Conservation (phyloP, 129 eudicot genomes). For the Artemisia annua region DNA sequence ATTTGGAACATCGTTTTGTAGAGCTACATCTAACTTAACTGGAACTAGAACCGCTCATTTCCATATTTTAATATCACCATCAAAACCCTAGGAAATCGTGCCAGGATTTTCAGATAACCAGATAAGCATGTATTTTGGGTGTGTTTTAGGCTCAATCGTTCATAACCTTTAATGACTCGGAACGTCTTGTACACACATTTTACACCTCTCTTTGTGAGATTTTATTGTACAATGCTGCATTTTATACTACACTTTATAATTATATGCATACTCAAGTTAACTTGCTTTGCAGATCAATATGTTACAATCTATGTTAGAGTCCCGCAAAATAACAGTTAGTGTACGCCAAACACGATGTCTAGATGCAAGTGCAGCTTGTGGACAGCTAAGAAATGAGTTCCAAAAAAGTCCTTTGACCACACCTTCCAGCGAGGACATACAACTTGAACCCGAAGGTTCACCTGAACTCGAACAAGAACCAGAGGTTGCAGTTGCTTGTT, state of each 20-base stretch:
- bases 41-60: no score
- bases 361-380: conserved; percentile 99
- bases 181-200: no score
- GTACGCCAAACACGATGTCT: conserved; percentile 98
- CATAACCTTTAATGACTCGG: no score
- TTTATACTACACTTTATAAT: background rate
- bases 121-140: no score
- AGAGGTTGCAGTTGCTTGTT: conserved; percentile 44
- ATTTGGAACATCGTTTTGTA: no score
- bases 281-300: conserved; percentile 51
- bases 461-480: conserved; percentile 17
- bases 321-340: conserved; percentile 81
- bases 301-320: conserved; percentile 72
- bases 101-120: no score
- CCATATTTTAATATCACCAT: no score
- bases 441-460: conserved; percentile 29
- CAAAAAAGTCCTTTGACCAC: conserved; percentile 74
- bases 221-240: no score
- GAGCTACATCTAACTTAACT: no score
- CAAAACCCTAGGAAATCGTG: no score
- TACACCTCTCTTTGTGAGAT: no score
- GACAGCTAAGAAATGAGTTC: conserved; percentile 87
- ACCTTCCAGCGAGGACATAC: conserved; percentile 32
- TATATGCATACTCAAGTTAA: background rate
- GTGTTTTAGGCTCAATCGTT: no score